Evolutionary conservation across 1,284 basidiomycete species (phyloP).

Genomic region (Ganoderma lucidum): DNA sequence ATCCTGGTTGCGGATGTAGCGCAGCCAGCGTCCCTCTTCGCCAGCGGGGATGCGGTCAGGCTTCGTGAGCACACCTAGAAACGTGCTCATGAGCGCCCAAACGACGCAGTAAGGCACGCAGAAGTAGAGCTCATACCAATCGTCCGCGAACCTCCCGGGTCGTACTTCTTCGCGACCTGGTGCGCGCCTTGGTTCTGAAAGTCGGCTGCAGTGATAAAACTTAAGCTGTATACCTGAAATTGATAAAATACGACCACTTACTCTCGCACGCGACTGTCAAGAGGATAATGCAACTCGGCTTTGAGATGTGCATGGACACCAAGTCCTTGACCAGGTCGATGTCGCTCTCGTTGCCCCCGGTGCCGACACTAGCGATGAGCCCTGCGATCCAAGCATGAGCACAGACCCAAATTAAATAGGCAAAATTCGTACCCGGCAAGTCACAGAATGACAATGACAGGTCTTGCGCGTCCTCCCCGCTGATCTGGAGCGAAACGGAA

Average conservation of each 20-base stretch:
- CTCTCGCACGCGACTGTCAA: conserved; percentile 79
- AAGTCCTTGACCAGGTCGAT: conserved; percentile 70
- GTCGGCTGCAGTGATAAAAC: conserved; percentile 57
- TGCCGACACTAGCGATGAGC: conserved; percentile 67
- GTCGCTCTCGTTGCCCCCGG: conserved; percentile 57
- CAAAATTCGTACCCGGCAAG: conserved; percentile 60
- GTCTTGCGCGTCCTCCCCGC: conserved; percentile 72
- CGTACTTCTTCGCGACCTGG: conserved; percentile 60
- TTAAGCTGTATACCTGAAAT: background rate
- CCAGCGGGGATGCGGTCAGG: conserved; percentile 75
- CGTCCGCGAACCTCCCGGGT: conserved; percentile 68
- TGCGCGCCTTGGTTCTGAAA: conserved; percentile 81
- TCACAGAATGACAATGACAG: conserved; percentile 79
- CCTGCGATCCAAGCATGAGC: conserved; percentile 47
- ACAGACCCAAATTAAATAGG: too few relatives aligned
- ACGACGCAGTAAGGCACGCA: background rate
- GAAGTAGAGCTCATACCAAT: conserved; percentile 57
- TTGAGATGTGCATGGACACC: conserved; percentile 61
- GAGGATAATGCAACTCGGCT: conserved; percentile 72
- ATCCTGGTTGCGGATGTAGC: conserved; percentile 61
- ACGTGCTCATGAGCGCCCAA: background rate
- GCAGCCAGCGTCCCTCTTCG: conserved; percentile 68
- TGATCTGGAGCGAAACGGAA: conserved; percentile 71
- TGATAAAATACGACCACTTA: conserved; percentile 41
- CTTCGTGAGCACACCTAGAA: conserved; percentile 81